Evolutionary conservation across 1,284 basidiomycete genomes (phyloP), one percentile per base, ranked within the genome.

Genomic region (Vanrija sp.): DNA sequence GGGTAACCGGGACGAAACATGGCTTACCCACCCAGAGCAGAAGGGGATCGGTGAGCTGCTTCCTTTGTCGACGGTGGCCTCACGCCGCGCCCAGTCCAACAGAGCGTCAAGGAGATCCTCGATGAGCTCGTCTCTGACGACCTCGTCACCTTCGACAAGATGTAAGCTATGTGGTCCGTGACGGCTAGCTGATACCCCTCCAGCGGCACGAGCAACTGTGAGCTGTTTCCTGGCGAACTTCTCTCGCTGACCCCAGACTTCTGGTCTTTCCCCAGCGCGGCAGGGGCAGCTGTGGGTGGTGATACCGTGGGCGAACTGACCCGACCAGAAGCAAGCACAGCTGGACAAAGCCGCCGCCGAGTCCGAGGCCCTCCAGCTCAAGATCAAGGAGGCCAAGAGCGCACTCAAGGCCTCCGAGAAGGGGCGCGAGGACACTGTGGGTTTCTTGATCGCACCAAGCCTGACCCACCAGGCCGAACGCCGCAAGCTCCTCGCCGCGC

Each of bases 241-340:
- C 16, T n/a, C 23, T 15, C 39, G 29, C n/a, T 57, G 43, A 55
- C 25, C 5, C 8, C 51, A 93, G 90, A 92, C 77, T 93, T 88
- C 72, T 94, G 91, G 91, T 88, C 88, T 67, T 93, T 93, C 69
- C 91, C 91, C 4, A 91, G 89, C 3, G 87, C 91, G 56, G 82
- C 84, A 46, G 90, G 91, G 6, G 83, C 87, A 5, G 80, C 85
- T 66, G 91, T 91, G 62, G 55, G 81, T 21, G n/a, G n/a, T n/a
- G n/a, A n/a, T n/a, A n/a, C n/a, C n/a, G n/a, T n/a, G n/a, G n/a
- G n/a, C n/a, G n/a, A n/a, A n/a, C n/a, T 54, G 26, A 44, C 43
- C 4, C 21, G 21, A 7, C 23, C 21, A 76, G 74, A 75, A 74
- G 68, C 68, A 70, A 60, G 68, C 81, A 39, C 81, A 84, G 39